Percentiles rank a stretch among this genome's conserved stretches.
phyloP scores from a whole-genome alignment of 305 asterid species.

The Coffea humblotiana region DNA sequence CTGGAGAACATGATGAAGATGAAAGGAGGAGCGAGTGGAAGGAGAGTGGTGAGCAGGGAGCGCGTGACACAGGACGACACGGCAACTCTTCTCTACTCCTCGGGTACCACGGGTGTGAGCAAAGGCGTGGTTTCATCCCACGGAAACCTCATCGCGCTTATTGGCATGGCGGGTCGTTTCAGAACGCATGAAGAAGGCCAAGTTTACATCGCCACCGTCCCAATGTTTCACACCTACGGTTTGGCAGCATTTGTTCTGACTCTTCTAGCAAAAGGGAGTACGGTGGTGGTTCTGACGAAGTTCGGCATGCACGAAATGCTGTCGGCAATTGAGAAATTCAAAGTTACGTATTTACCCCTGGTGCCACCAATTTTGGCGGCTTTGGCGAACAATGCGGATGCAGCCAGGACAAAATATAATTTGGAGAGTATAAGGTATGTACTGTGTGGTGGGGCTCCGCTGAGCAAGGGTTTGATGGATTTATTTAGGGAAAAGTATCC shows the following conservation, averaged over 20 bases:
- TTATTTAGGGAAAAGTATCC: constrained; percentile 74
- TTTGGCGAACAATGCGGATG: constrained; percentile 51
- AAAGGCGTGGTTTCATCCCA: constrained; percentile 90
- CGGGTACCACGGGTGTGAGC: constrained; percentile 96
- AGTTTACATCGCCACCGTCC: constrained; percentile 73
- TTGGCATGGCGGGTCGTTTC: constrained; percentile 57
- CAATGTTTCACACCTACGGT: constrained; percentile 94
- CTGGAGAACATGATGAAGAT: constrained; percentile 59
- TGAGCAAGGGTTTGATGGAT: constrained; percentile 81
- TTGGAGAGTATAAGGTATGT: constrained; percentile 57
- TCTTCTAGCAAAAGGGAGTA: constrained; percentile 68
- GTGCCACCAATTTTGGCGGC: constrained; percentile 89
- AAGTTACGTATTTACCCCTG: constrained; percentile 60
- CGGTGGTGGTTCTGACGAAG: constrained; percentile 64
- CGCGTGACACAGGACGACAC: constrained; percentile 60
- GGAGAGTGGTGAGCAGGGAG: constrained; percentile 39
- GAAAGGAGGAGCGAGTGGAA: constrained; percentile 29
- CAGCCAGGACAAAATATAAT: constrained; percentile 47
- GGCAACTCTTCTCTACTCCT: constrained; percentile 82
- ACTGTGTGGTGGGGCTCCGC: constrained; percentile 85
- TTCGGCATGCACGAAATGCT: constrained; percentile 85
- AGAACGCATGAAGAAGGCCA: constrained; percentile 23
- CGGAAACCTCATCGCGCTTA: constrained; percentile 64
- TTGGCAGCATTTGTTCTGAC: constrained; percentile 66
- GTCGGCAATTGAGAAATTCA: constrained; percentile 53